Evolutionary conservation across 208 protist species (phyloP).

Genomic region (Angomonas deanei): DNA sequence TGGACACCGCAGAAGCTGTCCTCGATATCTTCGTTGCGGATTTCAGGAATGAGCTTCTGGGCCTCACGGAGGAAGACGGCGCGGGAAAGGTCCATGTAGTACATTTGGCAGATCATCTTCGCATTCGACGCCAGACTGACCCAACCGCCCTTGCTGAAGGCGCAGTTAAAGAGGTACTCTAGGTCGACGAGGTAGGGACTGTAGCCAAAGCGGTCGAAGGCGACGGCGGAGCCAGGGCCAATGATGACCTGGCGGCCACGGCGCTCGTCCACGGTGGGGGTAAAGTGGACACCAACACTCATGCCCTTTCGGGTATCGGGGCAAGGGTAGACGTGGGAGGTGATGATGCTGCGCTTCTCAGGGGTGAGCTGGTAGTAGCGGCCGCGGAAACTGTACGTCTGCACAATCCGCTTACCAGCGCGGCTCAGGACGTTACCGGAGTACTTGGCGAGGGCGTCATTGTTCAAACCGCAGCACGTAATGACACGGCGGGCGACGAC

Average conservation of each 20-base stretch:
- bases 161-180: constrained; percentile 64
- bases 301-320: constrained; percentile 54
- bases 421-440: constrained; percentile 40
- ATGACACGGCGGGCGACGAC: constrained; percentile 67
- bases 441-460: constrained; percentile 51
- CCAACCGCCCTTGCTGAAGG: constrained; percentile 72
- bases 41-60: constrained; percentile 62
- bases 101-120: constrained; percentile 42
- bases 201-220: constrained; percentile 78
- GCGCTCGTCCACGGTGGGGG: constrained; percentile 68
- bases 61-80: constrained; percentile 57
- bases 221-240: constrained; percentile 70
- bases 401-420: constrained; percentile 49
- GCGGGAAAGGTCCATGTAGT: constrained; percentile 59
- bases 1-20: constrained; percentile 76
- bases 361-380: constrained; percentile 72
- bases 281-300: constrained; percentile 82
- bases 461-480: constrained; percentile 80
- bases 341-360: constrained; percentile 53
- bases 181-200: constrained; percentile 62
- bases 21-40: constrained; percentile 60
- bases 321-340: constrained; percentile 76
- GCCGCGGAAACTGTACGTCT: constrained; percentile 79
- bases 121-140: constrained; percentile 53
- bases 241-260: constrained; percentile 79